Evolutionary conservation across 495 filamentous ascomycete genomes (phyloP), one percentile per base, ranked within the genome.

Genomic region (Cetradonia linearis): DNA sequence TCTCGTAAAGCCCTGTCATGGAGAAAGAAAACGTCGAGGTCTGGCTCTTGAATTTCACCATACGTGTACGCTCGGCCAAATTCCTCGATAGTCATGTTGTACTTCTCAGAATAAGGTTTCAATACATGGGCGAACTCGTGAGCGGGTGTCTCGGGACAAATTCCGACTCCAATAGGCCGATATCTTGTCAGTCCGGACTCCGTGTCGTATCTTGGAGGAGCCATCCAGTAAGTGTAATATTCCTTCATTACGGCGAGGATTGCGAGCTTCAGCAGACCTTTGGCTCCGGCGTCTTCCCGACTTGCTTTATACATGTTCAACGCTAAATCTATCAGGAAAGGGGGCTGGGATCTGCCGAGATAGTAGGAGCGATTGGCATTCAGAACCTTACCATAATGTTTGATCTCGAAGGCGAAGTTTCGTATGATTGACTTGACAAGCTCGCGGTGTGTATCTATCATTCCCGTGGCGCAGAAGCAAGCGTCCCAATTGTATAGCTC

Each of bases 341-440:
- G 94, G 1, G 93, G 93, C 72, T 98, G 93, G 0, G 94, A 93
- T 55, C 93, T 85, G 49, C 81, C 85, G 42, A 97, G 83, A 67
- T 97, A 97, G 78, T 98, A 98, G 11, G 90, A 87, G 38, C 93
- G 85, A 34, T 93, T 98, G 23, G 93, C 93, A 71, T 97, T 98
- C 63, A 96, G 83, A 60, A 97, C 92, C 74, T 96, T 98, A 59
- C 89, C 92, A 70, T 98, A 98, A 72, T 98, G 94, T 72, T 89
- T 84, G 73, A 98, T 96, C 74, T 88, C 91, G 74, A 98, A 98
- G 71, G 87, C 91, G 72, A 97, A 97, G 73, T 98, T 92, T 64
- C 82, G 73, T 36, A 97, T 89, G 88, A 97, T 97, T 28, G 86
- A 80, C 73, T 95, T 94, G 58, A 88, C 89, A 42, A 98, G 74